A percentile compares a stretch with the other conserved stretches of the same genome.
Conservation (phyloP, 352 stramenopile genomes). For the Phytophthora hybrid region DNA sequence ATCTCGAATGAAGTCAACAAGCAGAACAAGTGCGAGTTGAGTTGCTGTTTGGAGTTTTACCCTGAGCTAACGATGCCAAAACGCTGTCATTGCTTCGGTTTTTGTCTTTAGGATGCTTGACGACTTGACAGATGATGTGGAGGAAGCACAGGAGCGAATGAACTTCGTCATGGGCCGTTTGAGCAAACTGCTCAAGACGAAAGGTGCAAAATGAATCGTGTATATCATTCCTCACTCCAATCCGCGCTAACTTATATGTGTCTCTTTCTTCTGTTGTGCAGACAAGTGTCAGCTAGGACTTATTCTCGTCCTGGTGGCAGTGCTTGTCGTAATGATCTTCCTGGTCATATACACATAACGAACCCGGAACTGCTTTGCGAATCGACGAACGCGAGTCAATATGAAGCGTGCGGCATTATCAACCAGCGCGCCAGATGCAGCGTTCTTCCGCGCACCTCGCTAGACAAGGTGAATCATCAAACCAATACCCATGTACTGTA, state of each 20-base stretch:
- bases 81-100: background rate
- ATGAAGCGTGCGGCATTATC: constrained; percentile 6
- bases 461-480: constrained; percentile 28
- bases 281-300: constrained; percentile 83
- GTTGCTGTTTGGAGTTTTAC: background rate
- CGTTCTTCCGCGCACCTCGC: background rate
- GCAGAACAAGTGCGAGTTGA: constrained; percentile 72
- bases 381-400: constrained; percentile 4
- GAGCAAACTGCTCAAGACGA: constrained; percentile 82
- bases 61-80: background rate
- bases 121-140: constrained; percentile 73
- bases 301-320: constrained; percentile 73
- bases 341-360: constrained; percentile 86
- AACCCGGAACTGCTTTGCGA: background rate
- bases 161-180: constrained; percentile 86
- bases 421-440: background rate
- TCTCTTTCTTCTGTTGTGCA: constrained; percentile 18
- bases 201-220: constrained; percentile 50
- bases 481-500: constrained; percentile 40
- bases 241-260: constrained; percentile 3
- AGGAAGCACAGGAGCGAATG: constrained; percentile 82
- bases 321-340: constrained; percentile 82
- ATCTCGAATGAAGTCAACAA: constrained; percentile 78
- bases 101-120: constrained; percentile 71
- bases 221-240: background rate